Evolutionary conservation across 805 yeast genomes (phyloP).

Genomic region (Komagataella pastoris): DNA sequence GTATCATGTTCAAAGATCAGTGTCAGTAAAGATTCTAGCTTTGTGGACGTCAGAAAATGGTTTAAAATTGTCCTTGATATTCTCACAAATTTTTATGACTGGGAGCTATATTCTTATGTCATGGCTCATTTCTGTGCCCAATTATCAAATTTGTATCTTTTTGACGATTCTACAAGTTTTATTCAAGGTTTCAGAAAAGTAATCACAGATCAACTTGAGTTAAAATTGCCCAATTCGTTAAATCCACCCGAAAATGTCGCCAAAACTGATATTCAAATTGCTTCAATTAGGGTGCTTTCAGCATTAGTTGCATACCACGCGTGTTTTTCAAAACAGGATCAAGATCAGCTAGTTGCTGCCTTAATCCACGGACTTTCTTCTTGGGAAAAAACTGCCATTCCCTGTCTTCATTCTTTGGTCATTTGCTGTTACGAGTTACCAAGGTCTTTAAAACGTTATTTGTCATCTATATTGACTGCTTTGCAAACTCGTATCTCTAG

Average conservation of each 20-base stretch:
- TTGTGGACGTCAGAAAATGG: conserved; percentile 37
- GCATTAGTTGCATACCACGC: conserved; percentile 48
- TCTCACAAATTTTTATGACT: conserved; percentile 38
- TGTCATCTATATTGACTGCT: conserved; percentile 56
- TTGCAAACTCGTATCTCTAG: conserved; percentile 66
- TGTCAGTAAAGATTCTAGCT: neutral
- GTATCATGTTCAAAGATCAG: conserved; percentile 5
- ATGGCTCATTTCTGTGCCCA: conserved; percentile 65
- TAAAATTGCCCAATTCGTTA: conserved; percentile 29
- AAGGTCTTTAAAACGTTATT: conserved; percentile 49
- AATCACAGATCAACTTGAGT: conserved; percentile 45
- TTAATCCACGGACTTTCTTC: conserved; percentile 50
- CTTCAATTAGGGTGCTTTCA: conserved; percentile 46
- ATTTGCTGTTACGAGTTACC: conserved; percentile 78
- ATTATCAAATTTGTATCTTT: conserved; percentile 41
- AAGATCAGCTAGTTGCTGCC: conserved; percentile 50
- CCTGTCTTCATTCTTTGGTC: conserved; percentile 64
- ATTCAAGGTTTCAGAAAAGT: conserved; percentile 23
- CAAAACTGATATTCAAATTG: conserved; percentile 54
- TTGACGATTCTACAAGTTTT: conserved; percentile 25
- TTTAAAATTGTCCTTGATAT: conserved; percentile 32
- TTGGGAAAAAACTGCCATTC: conserved; percentile 70
- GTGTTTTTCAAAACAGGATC: conserved; percentile 38
- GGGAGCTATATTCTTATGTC: conserved; percentile 61
- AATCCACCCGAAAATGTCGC: conserved; percentile 29